Conservation (phyloP, 495 filamentous ascomycete genomes). For the Xylaria curta region DNA sequence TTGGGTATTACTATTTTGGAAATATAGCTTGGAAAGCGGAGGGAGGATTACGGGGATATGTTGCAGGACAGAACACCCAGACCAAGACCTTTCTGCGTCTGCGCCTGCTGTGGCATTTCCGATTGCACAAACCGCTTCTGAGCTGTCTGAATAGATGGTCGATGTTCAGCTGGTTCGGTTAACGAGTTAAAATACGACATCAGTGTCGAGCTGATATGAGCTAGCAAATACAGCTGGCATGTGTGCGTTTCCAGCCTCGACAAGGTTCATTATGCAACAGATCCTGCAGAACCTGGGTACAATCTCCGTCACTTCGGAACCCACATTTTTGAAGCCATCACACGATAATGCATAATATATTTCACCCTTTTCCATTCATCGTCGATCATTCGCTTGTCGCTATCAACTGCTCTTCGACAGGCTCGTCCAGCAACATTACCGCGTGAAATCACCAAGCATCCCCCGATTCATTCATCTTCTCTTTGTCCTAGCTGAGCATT, state of each 20-base stretch:
- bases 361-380: constrained; percentile 28
- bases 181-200: neutral
- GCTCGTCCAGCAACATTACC: constrained; percentile 25
- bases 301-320: neutral
- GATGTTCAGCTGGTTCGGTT: neutral
- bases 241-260: neutral
- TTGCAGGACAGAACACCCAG: neutral
- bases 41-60: constrained; percentile 16
- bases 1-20: constrained; percentile 36
- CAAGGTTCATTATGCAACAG: neutral
- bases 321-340: constrained; percentile 16
- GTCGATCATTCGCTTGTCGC: constrained; percentile 35
- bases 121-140: neutral
- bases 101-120: neutral
- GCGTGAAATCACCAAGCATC: constrained; percentile 27
- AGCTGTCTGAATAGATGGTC: neutral
- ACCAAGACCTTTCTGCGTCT: neutral
- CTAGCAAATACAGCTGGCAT: constrained; percentile 5
- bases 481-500: constrained; percentile 29
- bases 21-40: constrained; percentile 18
- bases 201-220: neutral
- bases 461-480: constrained; percentile 14
- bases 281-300: neutral
- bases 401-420: constrained; percentile 26
- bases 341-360: constrained; percentile 45